Percentiles rank a stretch among this genome's conserved stretches.
Evolutionary conservation across 2,329 filamentous ascomycete genomes (phyloP).

Genomic region (Chrysoporthe puriensis): DNA sequence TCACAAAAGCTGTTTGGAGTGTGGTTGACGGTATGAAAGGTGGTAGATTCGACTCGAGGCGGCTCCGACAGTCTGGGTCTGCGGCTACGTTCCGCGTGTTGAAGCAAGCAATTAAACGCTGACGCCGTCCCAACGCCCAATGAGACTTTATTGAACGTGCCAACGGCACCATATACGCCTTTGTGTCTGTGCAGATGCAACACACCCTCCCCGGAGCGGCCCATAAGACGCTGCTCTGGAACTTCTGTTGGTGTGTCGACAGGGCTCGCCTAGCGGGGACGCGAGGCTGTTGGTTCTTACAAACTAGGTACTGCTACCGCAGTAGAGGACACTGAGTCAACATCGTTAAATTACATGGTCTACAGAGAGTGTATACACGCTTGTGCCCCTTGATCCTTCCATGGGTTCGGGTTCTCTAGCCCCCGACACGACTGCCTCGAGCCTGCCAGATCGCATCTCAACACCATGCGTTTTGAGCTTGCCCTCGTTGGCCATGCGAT

Average conservation of each 20-base stretch:
- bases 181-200: not conserved
- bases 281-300: not conserved
- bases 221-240: not conserved
- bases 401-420: too few relatives aligned
- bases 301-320: too few relatives aligned
- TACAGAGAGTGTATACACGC: not conserved
- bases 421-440: too few relatives aligned
- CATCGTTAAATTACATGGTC: not conserved
- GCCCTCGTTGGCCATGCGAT: too few relatives aligned
- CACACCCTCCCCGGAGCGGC: not conserved
- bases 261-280: not conserved
- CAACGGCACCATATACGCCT: constrained; percentile 4
- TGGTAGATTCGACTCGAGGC: not conserved
- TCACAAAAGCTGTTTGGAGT: not conserved
- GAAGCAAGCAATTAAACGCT: not conserved
- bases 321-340: not conserved
- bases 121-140: constrained; percentile 2
- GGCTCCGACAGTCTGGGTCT: constrained; percentile 16
- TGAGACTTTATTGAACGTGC: not conserved
- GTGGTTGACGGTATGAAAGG: not conserved
- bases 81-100: constrained; percentile 22
- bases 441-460: too few relatives aligned
- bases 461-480: too few relatives aligned
- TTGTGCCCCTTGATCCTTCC: too few relatives aligned
- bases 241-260: not conserved